Conservation (phyloP, 805 yeast species). For the Schwanniomyces vanrijiae region DNA sequence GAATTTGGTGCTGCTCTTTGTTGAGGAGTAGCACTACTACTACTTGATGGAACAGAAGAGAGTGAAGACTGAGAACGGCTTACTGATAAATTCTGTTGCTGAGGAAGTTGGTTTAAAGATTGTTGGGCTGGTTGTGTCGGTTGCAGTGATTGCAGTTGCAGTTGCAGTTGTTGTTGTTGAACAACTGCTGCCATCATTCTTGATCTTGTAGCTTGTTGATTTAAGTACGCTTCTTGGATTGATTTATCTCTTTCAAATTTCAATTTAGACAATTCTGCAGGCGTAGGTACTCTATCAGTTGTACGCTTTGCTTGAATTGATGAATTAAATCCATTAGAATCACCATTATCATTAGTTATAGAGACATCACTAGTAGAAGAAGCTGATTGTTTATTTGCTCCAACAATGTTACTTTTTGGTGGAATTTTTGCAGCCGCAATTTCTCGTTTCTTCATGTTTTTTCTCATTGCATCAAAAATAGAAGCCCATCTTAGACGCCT, state of each 20-base stretch:
- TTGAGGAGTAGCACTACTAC: background rate
- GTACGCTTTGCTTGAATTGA: constrained; percentile 39
- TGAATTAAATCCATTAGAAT: background rate
- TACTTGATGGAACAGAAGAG: constrained; percentile 1
- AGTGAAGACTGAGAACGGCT: constrained; percentile 2
- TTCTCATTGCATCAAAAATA: constrained; percentile 93
- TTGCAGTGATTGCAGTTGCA: background rate
- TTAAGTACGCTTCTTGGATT: constrained; percentile 68
- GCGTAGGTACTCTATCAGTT: constrained; percentile 57
- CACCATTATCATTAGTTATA: constrained; percentile 1
- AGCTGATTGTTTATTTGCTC: constrained; percentile 8
- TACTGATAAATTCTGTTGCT: background rate
- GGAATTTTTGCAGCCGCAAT: constrained; percentile 43
- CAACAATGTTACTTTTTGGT: constrained; percentile 13
- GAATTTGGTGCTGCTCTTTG: constrained; percentile 5
- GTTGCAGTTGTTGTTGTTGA: constrained; percentile 28
- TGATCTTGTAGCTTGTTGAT: constrained; percentile 43
- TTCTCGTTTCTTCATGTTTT: constrained; percentile 87
- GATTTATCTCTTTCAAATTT: constrained; percentile 86
- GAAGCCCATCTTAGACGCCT: constrained; percentile 91
- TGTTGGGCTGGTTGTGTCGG: constrained; percentile 5
- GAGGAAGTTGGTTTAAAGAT: background rate
- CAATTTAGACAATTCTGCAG: constrained; percentile 78
- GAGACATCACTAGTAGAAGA: constrained; percentile 3
- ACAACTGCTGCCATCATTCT: constrained; percentile 45